phyloP scores from a whole-genome alignment of 2,329 filamentous ascomycete genomes.

The Elsinoe fawcettii region DNA sequence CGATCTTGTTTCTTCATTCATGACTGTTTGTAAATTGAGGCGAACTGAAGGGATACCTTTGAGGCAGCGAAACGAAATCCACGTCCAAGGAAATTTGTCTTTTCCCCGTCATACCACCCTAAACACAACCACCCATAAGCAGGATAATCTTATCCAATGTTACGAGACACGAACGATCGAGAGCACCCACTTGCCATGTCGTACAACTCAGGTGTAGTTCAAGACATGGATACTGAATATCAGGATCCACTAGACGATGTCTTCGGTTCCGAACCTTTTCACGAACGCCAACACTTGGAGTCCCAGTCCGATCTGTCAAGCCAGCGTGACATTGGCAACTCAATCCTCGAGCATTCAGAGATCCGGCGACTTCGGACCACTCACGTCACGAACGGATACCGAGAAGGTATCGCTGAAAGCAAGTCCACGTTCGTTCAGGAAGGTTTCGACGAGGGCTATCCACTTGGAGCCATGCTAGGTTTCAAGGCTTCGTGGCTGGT shows the following conservation, averaged over 20 bases:
- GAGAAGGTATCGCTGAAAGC: conserved; percentile 71
- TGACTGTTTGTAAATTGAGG: too few relatives aligned
- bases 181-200: not conserved
- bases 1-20: too few relatives aligned
- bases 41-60: too few relatives aligned
- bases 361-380: conserved; percentile 65
- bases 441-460: conserved; percentile 88
- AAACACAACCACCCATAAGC: too few relatives aligned
- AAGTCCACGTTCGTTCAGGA: conserved; percentile 72
- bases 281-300: conserved; percentile 26
- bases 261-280: conserved; percentile 35
- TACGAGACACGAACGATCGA: not conserved
- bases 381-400: conserved; percentile 80
- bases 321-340: conserved; percentile 18
- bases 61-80: not conserved
- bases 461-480: conserved; percentile 74
- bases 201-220: not conserved
- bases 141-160: conserved; percentile 2
- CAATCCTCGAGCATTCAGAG: conserved; percentile 49
- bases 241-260: conserved; percentile 37
- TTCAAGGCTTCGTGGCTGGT: conserved; percentile 64
- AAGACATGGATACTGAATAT: not conserved
- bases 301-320: not conserved
- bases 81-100: not conserved
- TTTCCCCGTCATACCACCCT: too few relatives aligned